Base-by-base conservation (phyloP, 352 stramenopile species). In the Synura sp. region DNA sequence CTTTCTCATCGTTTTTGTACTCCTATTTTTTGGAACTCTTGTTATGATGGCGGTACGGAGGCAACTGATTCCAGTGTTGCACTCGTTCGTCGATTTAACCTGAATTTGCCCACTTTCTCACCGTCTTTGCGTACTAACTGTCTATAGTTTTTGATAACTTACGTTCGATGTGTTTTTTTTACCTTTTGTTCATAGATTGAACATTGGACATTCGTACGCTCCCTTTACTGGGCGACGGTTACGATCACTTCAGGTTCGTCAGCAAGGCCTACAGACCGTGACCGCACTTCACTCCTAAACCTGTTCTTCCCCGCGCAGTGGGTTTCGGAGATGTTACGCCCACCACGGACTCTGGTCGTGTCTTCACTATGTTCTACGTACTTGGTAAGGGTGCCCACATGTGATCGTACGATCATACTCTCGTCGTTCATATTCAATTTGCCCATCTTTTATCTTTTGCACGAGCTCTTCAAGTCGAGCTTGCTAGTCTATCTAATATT, bases 221-320 rank as follows among this genome's bases (percentile, higher is more conserved):
- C 67, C 31, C 41, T 76, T 25, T 76, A 76, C 36, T 76, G 67
- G 67, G 34, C 67, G 2, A 36, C 22, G 19, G 67, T 76, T n/a
- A 76, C 67, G 1, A 59, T 59, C 15, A 27, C 41, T 19, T 59
- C n/a, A n/a, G n/a, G n/a, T n/a, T n/a, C n/a, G n/a, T n/a, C n/a
- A n/a, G n/a, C n/a, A n/a, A n/a, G n/a, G n/a, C n/a, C n/a, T n/a
- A n/a, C n/a, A n/a, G n/a, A n/a, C n/a, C n/a, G n/a, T n/a, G n/a
- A n/a, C n/a, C n/a, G n/a, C n/a, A n/a, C n/a, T n/a, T n/a, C n/a
- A n/a, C n/a, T n/a, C n/a, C n/a, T n/a, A n/a, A n/a, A n/a, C n/a
- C n/a, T n/a, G n/a, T n/a, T n/a, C n/a, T n/a, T n/a, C n/a, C n/a
- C n/a, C n/a, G n/a, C n/a, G n/a, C 67, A 32, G 67, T 76, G 4